A percentile compares a stretch with the other conserved stretches of the same genome.
phyloP scores from a whole-genome alignment of 176 grass and related monocot species.

The Guadua angustifolia region DNA sequence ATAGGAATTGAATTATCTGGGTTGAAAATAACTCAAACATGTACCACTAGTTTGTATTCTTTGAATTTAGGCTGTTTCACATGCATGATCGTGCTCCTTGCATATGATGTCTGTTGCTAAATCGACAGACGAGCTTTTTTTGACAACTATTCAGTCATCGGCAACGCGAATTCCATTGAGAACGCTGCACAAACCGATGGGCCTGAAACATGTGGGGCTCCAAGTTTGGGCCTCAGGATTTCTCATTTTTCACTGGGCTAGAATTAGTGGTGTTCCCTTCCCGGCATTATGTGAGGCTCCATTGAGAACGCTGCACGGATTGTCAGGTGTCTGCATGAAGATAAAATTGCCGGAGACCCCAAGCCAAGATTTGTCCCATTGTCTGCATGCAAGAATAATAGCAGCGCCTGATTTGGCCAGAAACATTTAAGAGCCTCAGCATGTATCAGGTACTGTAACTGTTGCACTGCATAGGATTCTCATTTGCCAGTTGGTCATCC shows the following conservation, averaged over 20 bases:
- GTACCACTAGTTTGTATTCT: not conserved
- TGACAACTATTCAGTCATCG: not conserved
- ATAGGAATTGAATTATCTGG: slow-evolving; percentile 22
- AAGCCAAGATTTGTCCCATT: not conserved
- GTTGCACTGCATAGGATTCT: slow-evolving; percentile 34
- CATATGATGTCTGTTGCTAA: not conserved
- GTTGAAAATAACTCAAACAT: slow-evolving; percentile 9
- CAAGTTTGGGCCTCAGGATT: not conserved
- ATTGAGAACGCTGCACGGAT: too few relatives aligned
- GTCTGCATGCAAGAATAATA: not conserved
- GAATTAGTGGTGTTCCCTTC: not conserved
- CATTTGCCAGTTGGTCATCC: slow-evolving; percentile 8
- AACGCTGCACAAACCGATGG: not conserved
- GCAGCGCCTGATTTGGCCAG: not conserved
- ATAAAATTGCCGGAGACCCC: not conserved
- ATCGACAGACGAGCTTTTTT: not conserved
- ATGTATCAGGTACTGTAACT: not conserved
- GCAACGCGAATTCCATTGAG: not conserved
- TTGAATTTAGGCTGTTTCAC: not conserved
- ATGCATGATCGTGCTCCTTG: not conserved
- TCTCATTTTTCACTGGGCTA: too few relatives aligned
- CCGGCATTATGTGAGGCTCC: not conserved
- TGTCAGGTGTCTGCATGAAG: not conserved
- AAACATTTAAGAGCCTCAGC: not conserved
- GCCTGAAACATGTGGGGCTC: not conserved